These are phyloP conservation scores for Clonostachys sp. DNA, from an alignment of 2,329 filamentous ascomycete species.

Conservation along the genomic window DNA sequence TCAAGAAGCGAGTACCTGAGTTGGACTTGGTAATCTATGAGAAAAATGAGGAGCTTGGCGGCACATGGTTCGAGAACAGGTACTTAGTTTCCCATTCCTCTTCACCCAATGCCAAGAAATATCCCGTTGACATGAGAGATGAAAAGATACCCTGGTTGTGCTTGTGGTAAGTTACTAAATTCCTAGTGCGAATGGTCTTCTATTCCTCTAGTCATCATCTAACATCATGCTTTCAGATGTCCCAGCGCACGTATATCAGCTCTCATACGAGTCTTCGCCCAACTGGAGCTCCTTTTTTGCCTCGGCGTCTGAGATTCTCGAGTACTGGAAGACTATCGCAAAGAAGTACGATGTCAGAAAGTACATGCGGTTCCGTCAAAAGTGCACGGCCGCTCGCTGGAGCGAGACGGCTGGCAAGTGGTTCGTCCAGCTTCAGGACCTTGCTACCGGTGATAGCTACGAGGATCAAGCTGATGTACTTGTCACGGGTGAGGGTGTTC, in stretches of 20 bases:
- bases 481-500: conserved; percentile 40
- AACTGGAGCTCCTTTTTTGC: conserved; percentile 5
- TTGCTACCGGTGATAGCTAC: conserved; percentile 7
- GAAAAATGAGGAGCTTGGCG: conserved; percentile 1
- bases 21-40: conserved; percentile 1
- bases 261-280: conserved; percentile 4
- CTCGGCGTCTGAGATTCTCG: conserved; percentile 7
- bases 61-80: conserved; percentile 1
- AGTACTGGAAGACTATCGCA: conserved; percentile 11
- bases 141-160: not conserved
- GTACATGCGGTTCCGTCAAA: conserved; percentile 7
- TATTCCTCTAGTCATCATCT: not conserved
- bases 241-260: conserved; percentile 6
- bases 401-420: conserved; percentile 31
- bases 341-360: conserved; percentile 9
- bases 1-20: not conserved
- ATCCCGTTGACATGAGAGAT: too few species aligned
- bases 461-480: conserved; percentile 39
- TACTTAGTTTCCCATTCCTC: too few species aligned
- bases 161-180: not conserved
- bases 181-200: not conserved
- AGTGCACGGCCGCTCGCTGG: conserved; percentile 22
- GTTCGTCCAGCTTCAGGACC: conserved; percentile 17
- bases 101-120: too few species aligned
- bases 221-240: conserved; percentile 1